A percentile compares a stretch with the other conserved stretches of the same genome.
Evolutionary conservation across 805 yeast species (phyloP).

Genomic region (Hanseniaspora valbyensis): DNA sequence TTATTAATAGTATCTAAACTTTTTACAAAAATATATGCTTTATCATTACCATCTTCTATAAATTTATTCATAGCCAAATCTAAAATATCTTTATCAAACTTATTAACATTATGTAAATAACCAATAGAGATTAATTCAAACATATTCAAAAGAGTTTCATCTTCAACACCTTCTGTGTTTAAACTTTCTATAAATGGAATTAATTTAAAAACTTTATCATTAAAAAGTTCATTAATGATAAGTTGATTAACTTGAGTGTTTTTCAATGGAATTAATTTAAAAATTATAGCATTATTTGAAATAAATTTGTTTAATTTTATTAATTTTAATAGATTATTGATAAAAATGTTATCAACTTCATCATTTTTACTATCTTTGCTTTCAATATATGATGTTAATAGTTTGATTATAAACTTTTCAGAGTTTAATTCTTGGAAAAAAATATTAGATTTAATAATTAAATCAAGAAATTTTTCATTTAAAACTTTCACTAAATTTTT

Average conservation of each 20-base stretch:
- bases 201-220: constrained; percentile 7
- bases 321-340: neutral
- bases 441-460: constrained; percentile 2
- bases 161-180: neutral
- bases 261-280: neutral
- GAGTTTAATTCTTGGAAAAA: neutral
- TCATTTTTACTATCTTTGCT: neutral
- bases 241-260: neutral
- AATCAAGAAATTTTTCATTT: neutral
- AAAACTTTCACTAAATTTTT: neutral
- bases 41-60: neutral
- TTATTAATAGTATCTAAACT: constrained; percentile 5
- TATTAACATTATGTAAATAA: constrained; percentile 1
- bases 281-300: neutral
- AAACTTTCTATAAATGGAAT: constrained; percentile 7
- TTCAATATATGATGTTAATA: neutral
- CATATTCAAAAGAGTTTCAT: neutral
- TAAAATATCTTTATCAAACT: constrained; percentile 1
- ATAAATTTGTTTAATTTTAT: neutral
- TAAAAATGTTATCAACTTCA: neutral
- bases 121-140: constrained; percentile 3
- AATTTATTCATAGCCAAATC: constrained; percentile 5
- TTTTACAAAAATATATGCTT: neutral
- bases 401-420: constrained; percentile 1
- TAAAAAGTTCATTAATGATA: constrained; percentile 3